A percentile compares a stretch with the other conserved stretches of the same genome.
Conservation (phyloP, 1,284 basidiomycete genomes). For the Papiliotrema terrestris region DNA sequence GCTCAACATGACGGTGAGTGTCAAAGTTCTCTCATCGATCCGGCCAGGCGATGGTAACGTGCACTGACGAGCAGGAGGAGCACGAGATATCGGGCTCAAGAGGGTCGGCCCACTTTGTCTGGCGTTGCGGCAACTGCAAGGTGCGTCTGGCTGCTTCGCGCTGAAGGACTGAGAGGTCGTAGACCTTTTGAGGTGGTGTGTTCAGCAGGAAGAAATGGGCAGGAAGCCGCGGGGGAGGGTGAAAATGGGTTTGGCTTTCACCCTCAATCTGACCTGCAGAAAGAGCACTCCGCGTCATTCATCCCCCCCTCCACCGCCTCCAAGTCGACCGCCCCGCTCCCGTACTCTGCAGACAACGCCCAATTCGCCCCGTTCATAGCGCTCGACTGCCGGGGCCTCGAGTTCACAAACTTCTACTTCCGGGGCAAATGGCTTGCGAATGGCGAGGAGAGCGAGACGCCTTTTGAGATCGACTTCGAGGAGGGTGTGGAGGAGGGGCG, state of each 20-base stretch:
- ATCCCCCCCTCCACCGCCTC: constrained; percentile 28
- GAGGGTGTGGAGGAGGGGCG: constrained; percentile 38
- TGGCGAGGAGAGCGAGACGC: constrained; percentile 27
- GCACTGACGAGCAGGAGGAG: constrained; percentile 28
- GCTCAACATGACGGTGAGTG: constrained; percentile 38
- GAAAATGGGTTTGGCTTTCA: too few species aligned
- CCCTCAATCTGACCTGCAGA: constrained; percentile 23
- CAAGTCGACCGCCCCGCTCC: constrained; percentile 32
- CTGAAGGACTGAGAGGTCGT: too few species aligned
- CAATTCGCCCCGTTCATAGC: constrained; percentile 38
- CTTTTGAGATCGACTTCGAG: constrained; percentile 45
- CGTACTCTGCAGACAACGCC: constrained; percentile 28
- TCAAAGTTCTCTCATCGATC: not conserved
- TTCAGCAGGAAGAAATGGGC: too few species aligned
- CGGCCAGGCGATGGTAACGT: not conserved
- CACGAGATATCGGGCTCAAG: constrained; percentile 46
- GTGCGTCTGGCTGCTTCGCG: constrained; percentile 17
- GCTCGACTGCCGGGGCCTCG: constrained; percentile 48
- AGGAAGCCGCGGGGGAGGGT: too few species aligned
- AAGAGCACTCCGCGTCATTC: constrained; percentile 49
- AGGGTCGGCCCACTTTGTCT: constrained; percentile 47
- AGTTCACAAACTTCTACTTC: constrained; percentile 45
- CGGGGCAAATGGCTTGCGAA: constrained; percentile 27
- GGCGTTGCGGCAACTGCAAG: constrained; percentile 48
- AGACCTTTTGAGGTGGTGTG: too few species aligned